phyloP scores from a whole-genome alignment of 306 rosid species.

The Cucumis cinereus region DNA sequence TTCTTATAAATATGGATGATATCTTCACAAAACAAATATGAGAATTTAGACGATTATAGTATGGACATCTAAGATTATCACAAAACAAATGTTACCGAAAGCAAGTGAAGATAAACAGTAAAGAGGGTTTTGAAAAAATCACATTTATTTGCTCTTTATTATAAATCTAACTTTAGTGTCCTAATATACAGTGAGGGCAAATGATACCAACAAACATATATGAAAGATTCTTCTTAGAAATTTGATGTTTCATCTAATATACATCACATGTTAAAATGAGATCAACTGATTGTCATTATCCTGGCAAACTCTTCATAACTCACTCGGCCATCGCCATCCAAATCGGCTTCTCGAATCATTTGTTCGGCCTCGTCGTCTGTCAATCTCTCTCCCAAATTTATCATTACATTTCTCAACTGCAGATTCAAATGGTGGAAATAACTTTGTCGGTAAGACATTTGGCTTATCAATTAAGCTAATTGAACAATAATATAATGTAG shows the following conservation, averaged over 20 bases:
- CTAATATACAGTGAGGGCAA: neutral
- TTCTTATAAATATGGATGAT: neutral
- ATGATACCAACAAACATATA: neutral
- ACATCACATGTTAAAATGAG: neutral
- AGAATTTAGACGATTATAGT: neutral
- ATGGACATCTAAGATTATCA: neutral
- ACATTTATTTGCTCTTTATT: neutral
- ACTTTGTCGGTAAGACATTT: neutral
- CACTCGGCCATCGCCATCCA: constrained; percentile 69
- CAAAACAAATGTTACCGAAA: neutral
- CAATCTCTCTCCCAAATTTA: constrained; percentile 55
- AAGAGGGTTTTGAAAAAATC: neutral
- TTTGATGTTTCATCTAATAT: neutral
- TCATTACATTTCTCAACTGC: constrained; percentile 56
- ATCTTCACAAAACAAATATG: neutral
- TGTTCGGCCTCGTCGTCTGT: constrained; percentile 62
- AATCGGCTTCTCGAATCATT: constrained; percentile 69
- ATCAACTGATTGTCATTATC: constrained; percentile 29
- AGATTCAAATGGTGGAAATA: neutral
- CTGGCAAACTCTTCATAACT: constrained; percentile 60
- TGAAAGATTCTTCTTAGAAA: neutral
- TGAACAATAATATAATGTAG: neutral
- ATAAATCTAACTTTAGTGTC: neutral
- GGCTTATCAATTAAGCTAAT: neutral
- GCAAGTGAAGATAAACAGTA: neutral